Base-by-base conservation (phyloP, 75 land plant species). In the Pinus albicaulis region DNA sequence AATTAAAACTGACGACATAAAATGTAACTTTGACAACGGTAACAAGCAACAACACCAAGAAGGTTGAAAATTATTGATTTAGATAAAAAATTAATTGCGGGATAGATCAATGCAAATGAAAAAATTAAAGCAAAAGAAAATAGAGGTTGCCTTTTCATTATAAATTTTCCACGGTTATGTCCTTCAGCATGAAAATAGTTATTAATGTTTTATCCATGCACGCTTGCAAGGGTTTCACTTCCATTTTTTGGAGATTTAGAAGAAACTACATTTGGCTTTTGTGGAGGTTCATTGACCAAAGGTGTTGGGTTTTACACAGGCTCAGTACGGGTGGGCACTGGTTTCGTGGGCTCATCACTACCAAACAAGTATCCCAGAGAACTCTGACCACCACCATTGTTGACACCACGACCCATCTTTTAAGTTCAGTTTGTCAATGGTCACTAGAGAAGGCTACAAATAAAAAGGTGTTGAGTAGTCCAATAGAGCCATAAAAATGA, bases 311-410 rank as follows among this genome's bases (percentile, higher is more conserved):
- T 58, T 19, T 65, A 62, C 63, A 76, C 68, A 61, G 75, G 85
- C 58, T 76, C 73, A 17, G 56, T 28, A 64, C 31, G 71, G n/a
- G 75, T 23, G 5, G 75, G 74, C 7, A 83, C 60, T 20, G 34
- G n/a, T 52, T 44, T 73, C 63, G 80, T 57, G 59, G 82, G 69
- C 57, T 77, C 82, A 62, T 77, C 82, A n/a, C 82, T 72, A 8
- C 87, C 85, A 78, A 88, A 88, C 15, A 88, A 81, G 72, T 88
- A 88, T 11, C 90, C 85, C 41, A 88, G 65, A 17, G 90, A 88
- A 55, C 85, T 88, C 36, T 85, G 80, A 16, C 90, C 90, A 60
- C 90, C 90, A 13, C 85, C 87, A 70, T 60, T 77, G 74, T 85
- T 88, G 23, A 78, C 87, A 57, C 87, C 90, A 69, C 87, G 78